Conservation (phyloP, 305 asterid species). For the Caryopteris hybrid region DNA sequence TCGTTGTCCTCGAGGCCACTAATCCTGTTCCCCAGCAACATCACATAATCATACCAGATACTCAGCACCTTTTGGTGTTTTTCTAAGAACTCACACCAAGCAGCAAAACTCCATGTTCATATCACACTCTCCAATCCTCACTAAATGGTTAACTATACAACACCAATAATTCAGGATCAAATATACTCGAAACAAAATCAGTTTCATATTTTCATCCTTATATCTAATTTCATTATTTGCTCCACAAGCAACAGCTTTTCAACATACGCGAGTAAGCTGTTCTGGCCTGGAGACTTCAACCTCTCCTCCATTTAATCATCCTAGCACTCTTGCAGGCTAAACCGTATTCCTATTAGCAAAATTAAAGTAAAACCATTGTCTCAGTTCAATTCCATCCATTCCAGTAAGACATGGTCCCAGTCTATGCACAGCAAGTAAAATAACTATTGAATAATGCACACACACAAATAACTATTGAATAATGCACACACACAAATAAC, state of each 20-base stretch:
- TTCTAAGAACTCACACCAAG: neutral
- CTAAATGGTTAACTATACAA: too few relatives aligned
- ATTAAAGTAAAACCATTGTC: neutral
- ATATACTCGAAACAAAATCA: neutral
- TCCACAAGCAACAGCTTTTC: conserved; percentile 2
- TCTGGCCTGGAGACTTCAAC: neutral
- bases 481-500: neutral
- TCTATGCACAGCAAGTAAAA: neutral
- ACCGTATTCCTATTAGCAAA: neutral
- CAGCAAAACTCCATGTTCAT: neutral
- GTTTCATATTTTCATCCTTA: neutral
- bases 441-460: neutral
- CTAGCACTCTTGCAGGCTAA: neutral
- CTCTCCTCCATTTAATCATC: neutral
- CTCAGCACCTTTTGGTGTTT: neutral
- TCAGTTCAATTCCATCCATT: neutral
- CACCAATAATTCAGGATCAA: neutral
- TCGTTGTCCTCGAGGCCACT: neutral
- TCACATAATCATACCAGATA: neutral
- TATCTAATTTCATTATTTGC: neutral
- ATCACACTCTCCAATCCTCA: neutral
- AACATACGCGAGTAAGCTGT: neutral
- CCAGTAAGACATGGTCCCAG: neutral
- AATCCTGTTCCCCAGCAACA: neutral
- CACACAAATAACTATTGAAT: neutral